Conservation (phyloP, 2,329 filamentous ascomycete species). For the Ascochyta pisi region DNA sequence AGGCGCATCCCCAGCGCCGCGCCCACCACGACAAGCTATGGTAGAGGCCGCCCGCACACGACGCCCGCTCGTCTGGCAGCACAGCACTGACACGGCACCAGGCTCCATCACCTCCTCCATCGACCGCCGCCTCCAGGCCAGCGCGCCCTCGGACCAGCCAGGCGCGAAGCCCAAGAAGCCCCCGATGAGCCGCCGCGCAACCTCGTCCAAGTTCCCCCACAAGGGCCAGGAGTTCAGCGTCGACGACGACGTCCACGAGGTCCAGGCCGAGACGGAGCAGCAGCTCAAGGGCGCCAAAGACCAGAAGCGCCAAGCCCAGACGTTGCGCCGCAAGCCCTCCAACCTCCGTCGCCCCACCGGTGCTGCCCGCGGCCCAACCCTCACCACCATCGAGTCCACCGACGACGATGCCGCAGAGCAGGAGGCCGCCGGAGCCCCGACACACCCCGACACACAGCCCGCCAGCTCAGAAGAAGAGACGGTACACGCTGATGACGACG, state of each 20-base stretch:
- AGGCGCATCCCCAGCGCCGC: constrained; percentile 37
- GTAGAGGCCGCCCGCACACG: constrained; percentile 25
- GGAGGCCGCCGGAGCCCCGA: constrained; percentile 31
- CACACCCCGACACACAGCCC: constrained; percentile 34
- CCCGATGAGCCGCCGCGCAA: constrained; percentile 73
- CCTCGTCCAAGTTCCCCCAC: constrained; percentile 76
- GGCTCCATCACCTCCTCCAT: constrained; percentile 46
- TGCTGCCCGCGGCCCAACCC: constrained; percentile 53
- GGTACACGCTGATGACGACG: constrained; percentile 44
- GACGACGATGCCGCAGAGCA: constrained; percentile 55
- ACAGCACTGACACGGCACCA: constrained; percentile 21
- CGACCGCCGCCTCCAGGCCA: constrained; percentile 37
- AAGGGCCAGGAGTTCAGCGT: constrained; percentile 88
- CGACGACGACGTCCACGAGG: constrained; percentile 84
- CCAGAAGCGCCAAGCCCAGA: constrained; percentile 36
- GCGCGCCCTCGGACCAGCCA: constrained; percentile 28
- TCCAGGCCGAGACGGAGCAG: constrained; percentile 53
- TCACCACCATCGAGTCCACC: constrained; percentile 58
- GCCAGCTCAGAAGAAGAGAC: constrained; percentile 49
- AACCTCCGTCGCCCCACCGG: constrained; percentile 55
- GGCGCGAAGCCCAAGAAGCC: constrained; percentile 69
- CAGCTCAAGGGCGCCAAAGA: constrained; percentile 20
- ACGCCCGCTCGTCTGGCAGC: background rate
- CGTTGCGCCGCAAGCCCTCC: constrained; percentile 58
- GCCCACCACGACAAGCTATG: constrained; percentile 44